Conservation (phyloP, 306 rosid genomes). For the Comarum palustre region DNA sequence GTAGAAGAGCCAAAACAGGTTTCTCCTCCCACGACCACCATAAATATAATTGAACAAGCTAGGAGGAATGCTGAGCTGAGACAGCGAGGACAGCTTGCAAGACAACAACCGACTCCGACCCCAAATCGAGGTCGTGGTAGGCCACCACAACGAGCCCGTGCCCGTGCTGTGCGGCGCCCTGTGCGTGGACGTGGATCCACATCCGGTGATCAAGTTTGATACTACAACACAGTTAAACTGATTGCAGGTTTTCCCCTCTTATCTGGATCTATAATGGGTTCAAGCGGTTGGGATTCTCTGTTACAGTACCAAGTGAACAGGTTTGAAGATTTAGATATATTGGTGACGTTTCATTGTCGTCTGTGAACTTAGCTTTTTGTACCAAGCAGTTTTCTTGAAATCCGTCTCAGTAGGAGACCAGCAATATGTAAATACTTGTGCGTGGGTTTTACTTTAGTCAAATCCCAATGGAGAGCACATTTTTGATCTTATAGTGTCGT, state of each 20-base stretch:
- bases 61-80: slow-evolving; percentile 59
- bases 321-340: background rate
- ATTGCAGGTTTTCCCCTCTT: background rate
- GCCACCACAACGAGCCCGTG: slow-evolving; percentile 50
- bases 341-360: background rate
- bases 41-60: slow-evolving; percentile 63
- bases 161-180: slow-evolving; percentile 37
- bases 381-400: background rate
- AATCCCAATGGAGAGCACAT: background rate
- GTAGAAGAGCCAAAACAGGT: slow-evolving; percentile 46
- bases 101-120: background rate
- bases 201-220: slow-evolving; percentile 41
- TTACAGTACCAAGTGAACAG: background rate
- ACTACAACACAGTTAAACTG: background rate
- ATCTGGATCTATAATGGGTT: background rate
- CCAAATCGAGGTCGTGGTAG: slow-evolving; percentile 61
- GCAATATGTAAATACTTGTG: background rate
- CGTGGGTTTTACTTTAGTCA: background rate
- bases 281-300: background rate
- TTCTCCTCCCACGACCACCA: slow-evolving; percentile 61
- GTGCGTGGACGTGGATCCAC: slow-evolving; percentile 58
- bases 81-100: slow-evolving; percentile 43
- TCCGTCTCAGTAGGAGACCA: background rate
- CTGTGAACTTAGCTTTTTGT: background rate
- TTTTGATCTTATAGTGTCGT: background rate